A percentile compares a stretch with the other conserved stretches of the same genome.
Conservation (phyloP, 805 yeast species). For the Komagataella mondaviorum region DNA sequence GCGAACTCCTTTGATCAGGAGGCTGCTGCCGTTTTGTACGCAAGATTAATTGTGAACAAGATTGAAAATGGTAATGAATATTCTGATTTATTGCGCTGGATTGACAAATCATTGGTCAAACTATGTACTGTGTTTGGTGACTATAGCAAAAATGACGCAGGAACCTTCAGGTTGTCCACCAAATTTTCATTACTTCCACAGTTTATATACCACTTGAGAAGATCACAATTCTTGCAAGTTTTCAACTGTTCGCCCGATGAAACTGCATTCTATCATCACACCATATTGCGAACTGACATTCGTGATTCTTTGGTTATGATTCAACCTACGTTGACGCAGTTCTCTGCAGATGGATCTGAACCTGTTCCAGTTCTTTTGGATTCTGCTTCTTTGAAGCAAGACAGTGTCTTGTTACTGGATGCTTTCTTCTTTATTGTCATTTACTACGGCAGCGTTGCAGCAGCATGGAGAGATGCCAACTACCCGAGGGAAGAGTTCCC, state of each 20-base stretch:
- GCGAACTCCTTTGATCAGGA: constrained; percentile 85
- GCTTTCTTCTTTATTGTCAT: constrained; percentile 95
- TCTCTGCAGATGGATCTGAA: constrained; percentile 62
- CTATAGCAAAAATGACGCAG: constrained; percentile 75
- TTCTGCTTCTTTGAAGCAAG: constrained; percentile 84
- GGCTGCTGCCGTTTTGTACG: constrained; percentile 91
- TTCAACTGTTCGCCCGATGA: constrained; percentile 98
- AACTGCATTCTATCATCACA: constrained; percentile 93
- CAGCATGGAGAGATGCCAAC: constrained; percentile 92
- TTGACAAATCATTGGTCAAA: constrained; percentile 81
- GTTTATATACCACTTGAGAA: constrained; percentile 87
- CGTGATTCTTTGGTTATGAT: constrained; percentile 92
- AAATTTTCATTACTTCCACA: constrained; percentile 87
- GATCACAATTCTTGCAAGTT: constrained; percentile 91
- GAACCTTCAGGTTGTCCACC: constrained; percentile 70
- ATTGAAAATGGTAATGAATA: constrained; percentile 62
- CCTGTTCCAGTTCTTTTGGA: constrained; percentile 90
- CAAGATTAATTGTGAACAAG: constrained; percentile 82
- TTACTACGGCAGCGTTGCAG: constrained; percentile 89
- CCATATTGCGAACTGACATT: constrained; percentile 81
- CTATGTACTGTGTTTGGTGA: constrained; percentile 91
- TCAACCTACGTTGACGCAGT: constrained; percentile 90
- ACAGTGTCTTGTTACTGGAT: constrained; percentile 76
- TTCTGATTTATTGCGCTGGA: constrained; percentile 89
- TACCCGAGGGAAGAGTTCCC: constrained; percentile 89